Evolutionary conservation across 805 yeast species (phyloP), one percentile per base, ranked within the genome.

Genomic region (Schwanniomyces sp.): DNA sequence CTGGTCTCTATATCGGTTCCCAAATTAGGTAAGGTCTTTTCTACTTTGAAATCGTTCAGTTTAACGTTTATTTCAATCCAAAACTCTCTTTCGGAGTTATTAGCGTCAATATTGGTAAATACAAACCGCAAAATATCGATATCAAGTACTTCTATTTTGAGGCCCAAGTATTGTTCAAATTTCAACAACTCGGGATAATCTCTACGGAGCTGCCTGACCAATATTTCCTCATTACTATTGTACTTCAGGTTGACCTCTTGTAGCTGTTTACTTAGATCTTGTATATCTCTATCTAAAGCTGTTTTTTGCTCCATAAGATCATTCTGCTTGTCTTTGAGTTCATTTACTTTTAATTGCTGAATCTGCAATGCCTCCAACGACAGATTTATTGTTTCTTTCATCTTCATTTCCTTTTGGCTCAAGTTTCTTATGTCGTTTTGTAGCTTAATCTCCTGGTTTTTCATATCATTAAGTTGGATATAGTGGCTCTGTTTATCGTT

Each of bases 121-220:
- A 68, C 63, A 55, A 85, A 80, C 48, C 63, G 65, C 39, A 85
- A 58, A 29, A 73, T 53, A 45, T 77, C 80, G 7, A 72, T 75
- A 16, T 66, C 62, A 1, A 79, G 61, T 3, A 82, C 82, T 46
- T 78, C 81, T 16, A 85, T 74, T 30, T 67, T 66, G 47, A 85
- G 58, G 1, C 90, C 89, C 39, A 83, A 64, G 42, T 80, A 64
- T 34, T 68, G 61, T 50, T 84, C 87, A 62, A 76, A 81, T 36
- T 75, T 68, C 14, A 64, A 47, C 36, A 81, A 66, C 56, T 84
- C 88, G 0, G 82, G 81, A 12, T 67, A 64, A 48, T 82, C 82
- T 36, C 66, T 67, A 26, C 66, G 67, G 7, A 74, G 65, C 55
- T 84, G 88, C 8, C 57, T 51, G 16, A 62, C 61, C 30, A 80